phyloP scores from a whole-genome alignment of 2,329 filamentous ascomycete species.

The Aspergillus transmontanensis region DNA sequence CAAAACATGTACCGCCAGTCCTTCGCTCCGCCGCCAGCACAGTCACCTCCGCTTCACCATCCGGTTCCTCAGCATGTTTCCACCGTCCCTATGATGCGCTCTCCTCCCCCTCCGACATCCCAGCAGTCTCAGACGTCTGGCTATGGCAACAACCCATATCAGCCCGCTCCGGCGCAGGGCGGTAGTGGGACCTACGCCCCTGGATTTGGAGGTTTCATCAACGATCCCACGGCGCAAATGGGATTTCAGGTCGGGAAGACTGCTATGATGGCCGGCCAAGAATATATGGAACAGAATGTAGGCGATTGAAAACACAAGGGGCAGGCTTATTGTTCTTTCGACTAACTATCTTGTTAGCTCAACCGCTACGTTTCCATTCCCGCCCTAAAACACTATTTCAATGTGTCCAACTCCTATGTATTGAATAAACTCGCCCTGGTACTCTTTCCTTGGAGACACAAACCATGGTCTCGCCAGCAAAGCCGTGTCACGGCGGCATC shows the following conservation, averaged over 20 bases:
- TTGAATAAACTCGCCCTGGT: slow-evolving; percentile 90
- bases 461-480: slow-evolving; percentile 94
- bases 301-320: slow-evolving; percentile 30
- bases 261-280: slow-evolving; percentile 86
- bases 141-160: slow-evolving; percentile 55
- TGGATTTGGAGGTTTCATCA: slow-evolving; percentile 90
- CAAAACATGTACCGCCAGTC: slow-evolving; percentile 77
- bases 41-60: slow-evolving; percentile 91
- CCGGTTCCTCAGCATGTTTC: slow-evolving; percentile 98
- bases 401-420: slow-evolving; percentile 97
- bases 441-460: slow-evolving; percentile 95
- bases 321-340: not conserved
- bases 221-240: slow-evolving; percentile 91
- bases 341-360: slow-evolving; percentile 50
- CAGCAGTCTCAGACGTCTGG: slow-evolving; percentile 65
- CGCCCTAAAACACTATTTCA: slow-evolving; percentile 97
- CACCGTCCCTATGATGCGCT: slow-evolving; percentile 93
- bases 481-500: slow-evolving; percentile 50
- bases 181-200: slow-evolving; percentile 48
- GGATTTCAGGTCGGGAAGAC: slow-evolving; percentile 92
- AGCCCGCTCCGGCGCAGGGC: slow-evolving; percentile 46
- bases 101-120: slow-evolving; percentile 77
- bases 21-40: slow-evolving; percentile 73
- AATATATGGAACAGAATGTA: slow-evolving; percentile 95
- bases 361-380: slow-evolving; percentile 88